Evolutionary conservation across 2,329 filamentous ascomycete genomes (phyloP).

Genomic region (Neurospora sp.): DNA sequence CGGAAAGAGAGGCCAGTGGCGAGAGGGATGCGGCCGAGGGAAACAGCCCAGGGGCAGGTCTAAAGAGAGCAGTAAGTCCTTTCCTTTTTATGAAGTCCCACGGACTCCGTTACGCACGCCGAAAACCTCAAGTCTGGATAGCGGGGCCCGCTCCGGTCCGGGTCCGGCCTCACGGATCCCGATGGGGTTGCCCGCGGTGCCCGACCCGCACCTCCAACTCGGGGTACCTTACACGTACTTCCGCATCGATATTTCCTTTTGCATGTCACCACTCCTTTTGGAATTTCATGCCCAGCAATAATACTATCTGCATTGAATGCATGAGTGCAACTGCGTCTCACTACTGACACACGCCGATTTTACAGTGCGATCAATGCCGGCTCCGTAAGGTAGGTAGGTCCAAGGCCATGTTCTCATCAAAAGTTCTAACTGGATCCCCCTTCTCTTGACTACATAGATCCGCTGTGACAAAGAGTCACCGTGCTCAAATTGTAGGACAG

Average conservation of each 20-base stretch:
- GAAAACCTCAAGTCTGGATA: neutral
- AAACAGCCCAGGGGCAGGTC: neutral
- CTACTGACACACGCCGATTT: conserved; percentile 9
- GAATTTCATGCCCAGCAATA: neutral
- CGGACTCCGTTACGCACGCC: neutral
- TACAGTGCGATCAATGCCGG: conserved; percentile 34
- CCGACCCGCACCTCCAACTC: neutral
- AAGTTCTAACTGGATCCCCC: neutral
- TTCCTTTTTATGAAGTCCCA: neutral
- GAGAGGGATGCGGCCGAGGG: neutral
- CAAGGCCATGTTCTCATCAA: neutral
- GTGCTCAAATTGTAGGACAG: conserved; percentile 47
- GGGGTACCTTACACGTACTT: neutral
- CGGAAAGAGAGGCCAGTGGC: neutral
- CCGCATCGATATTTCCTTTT: neutral
- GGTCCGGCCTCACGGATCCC: neutral
- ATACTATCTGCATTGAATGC: neutral
- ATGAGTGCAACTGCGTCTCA: neutral
- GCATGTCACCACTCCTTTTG: neutral
- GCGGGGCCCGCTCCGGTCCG: neutral
- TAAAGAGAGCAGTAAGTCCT: neutral
- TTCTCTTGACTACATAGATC: conserved; percentile 29
- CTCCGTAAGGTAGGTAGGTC: conserved; percentile 14
- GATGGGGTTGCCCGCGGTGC: neutral
- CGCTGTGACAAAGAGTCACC: conserved; percentile 49